These are phyloP conservation scores for Lentinula sp. DNA, from an alignment of 768 basidiomycete genomes.

Conservation along the genomic window DNA sequence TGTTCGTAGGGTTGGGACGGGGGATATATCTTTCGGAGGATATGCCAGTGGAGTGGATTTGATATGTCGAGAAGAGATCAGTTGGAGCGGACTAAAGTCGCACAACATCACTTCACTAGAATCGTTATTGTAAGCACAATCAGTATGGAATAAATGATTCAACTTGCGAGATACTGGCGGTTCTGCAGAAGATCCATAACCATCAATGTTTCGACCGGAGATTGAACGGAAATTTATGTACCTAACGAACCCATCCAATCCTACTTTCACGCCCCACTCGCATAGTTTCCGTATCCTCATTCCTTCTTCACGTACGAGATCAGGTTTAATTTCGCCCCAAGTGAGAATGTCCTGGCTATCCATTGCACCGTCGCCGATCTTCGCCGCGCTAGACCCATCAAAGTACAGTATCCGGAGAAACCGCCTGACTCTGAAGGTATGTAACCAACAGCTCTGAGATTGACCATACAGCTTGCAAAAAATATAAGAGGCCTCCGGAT, in stretches of 20 bases:
- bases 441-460: slow-evolving; percentile 25
- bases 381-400: slow-evolving; percentile 43
- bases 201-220: slow-evolving; percentile 20
- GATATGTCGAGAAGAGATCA: slow-evolving; percentile 21
- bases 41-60: too few relatives aligned
- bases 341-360: slow-evolving; percentile 41
- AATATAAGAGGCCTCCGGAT: slow-evolving; percentile 19
- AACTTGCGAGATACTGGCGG: neutral
- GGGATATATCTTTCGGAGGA: too few relatives aligned
- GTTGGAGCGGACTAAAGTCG: slow-evolving; percentile 33
- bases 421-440: slow-evolving; percentile 29
- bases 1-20: neutral
- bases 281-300: slow-evolving; percentile 33
- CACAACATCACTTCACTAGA: slow-evolving; percentile 43
- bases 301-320: slow-evolving; percentile 20
- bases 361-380: slow-evolving; percentile 31
- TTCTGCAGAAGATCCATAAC: neutral
- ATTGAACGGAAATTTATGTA: slow-evolving; percentile 22
- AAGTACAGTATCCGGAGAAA: slow-evolving; percentile 44
- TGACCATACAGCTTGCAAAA: slow-evolving; percentile 24
- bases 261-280: slow-evolving; percentile 32
- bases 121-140: neutral
- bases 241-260: slow-evolving; percentile 41
- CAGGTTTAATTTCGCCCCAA: slow-evolving; percentile 27
- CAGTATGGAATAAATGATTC: too few relatives aligned